Percentiles rank a stretch among this genome's conserved stretches.
Evolutionary conservation across 805 yeast species (phyloP).

Genomic region (Yarrowia porcina): DNA sequence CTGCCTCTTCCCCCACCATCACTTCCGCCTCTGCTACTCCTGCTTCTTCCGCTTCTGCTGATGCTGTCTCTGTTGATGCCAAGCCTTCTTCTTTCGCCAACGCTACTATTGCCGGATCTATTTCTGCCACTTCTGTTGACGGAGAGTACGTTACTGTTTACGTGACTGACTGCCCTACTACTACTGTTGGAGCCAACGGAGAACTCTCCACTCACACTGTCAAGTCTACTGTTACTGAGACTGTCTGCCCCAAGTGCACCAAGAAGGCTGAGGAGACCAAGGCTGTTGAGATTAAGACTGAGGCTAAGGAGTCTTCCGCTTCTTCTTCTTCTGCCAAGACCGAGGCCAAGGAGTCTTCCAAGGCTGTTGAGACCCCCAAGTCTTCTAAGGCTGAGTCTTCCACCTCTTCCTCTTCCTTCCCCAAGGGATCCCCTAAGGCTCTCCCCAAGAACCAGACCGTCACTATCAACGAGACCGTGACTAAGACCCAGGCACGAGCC

Average conservation of each 20-base stretch:
- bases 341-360: not conserved
- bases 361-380: not conserved
- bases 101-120: not conserved
- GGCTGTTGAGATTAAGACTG: not conserved
- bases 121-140: not conserved
- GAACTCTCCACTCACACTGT: not conserved
- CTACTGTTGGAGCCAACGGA: not conserved
- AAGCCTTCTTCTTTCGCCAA: not conserved
- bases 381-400: not conserved
- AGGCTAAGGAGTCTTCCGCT: not conserved
- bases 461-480: not conserved
- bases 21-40: not conserved
- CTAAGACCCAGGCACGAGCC: not conserved
- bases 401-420: not conserved
- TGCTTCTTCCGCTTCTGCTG: not conserved
- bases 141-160: not conserved
- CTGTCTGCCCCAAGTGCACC: constrained; percentile 3
- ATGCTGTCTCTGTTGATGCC: not conserved
- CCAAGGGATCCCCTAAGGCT: not conserved
- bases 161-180: not conserved
- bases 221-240: constrained; percentile 6
- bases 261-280: not conserved
- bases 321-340: not conserved
- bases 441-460: not conserved
- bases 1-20: not conserved